Percentiles rank a stretch among this genome's conserved stretches.
Evolutionary conservation across 805 yeast species (phyloP).

Genomic region (Starmerella gropengiesseri): DNA sequence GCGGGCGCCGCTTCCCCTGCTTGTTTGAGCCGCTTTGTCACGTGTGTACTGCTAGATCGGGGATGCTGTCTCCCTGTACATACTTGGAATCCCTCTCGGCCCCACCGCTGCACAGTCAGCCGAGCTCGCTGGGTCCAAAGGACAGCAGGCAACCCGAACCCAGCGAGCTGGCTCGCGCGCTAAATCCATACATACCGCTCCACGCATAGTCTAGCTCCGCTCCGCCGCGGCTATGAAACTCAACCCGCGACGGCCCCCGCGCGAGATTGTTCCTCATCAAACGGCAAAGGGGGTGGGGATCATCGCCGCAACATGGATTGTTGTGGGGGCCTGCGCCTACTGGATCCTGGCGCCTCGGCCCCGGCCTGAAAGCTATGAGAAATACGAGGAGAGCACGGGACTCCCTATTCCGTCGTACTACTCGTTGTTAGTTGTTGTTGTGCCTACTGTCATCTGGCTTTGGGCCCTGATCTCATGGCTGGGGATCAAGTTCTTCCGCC

Average conservation of each 20-base stretch:
- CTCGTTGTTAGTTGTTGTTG: slow-evolving; percentile 28
- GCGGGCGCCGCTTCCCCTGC: too few relatives aligned
- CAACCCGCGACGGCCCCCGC: slow-evolving; percentile 21
- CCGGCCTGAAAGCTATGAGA: slow-evolving; percentile 7
- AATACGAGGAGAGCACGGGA: slow-evolving; percentile 27
- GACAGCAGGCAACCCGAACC: too few relatives aligned
- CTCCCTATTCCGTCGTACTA: slow-evolving; percentile 35
- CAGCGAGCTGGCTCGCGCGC: too few relatives aligned
- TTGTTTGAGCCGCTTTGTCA: too few relatives aligned
- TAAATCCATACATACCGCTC: too few relatives aligned
- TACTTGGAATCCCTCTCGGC: too few relatives aligned
- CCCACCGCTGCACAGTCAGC: too few relatives aligned
- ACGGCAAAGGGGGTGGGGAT: slow-evolving; percentile 11
- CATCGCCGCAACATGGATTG: slow-evolving; percentile 15
- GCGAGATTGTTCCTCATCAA: slow-evolving; percentile 9
- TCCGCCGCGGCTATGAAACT: slow-evolving; percentile 16
- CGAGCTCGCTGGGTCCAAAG: too few relatives aligned
- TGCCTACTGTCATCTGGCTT: slow-evolving; percentile 39
- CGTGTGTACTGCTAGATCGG: too few relatives aligned
- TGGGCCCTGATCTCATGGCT: slow-evolving; percentile 73
- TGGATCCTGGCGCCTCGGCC: slow-evolving; percentile 2
- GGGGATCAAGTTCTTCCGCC: slow-evolving; percentile 69
- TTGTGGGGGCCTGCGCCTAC: slow-evolving; percentile 8
- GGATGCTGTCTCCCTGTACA: too few relatives aligned
- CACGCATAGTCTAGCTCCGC: too few relatives aligned